Conservation (phyloP, 345 rosid species). For the Cardiospermum halicacabum region DNA sequence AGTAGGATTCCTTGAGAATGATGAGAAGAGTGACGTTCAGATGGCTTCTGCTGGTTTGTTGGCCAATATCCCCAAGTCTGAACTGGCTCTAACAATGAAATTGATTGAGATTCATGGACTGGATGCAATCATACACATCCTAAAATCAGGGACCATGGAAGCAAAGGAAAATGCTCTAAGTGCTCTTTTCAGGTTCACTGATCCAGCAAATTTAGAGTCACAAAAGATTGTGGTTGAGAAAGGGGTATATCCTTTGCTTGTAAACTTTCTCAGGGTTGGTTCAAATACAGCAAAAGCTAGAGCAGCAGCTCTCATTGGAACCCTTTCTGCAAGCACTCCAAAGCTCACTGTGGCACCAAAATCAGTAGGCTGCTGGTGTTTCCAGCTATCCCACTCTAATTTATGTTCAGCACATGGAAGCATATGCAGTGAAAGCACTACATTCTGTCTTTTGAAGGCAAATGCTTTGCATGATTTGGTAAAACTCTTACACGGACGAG, state of each 20-base stretch:
- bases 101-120: conserved; percentile 48
- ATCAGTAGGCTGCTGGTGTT: conserved; percentile 37
- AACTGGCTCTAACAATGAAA: conserved; percentile 37
- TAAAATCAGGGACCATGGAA: conserved; percentile 43
- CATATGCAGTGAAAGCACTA: conserved; percentile 38
- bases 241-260: conserved; percentile 52
- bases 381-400: conserved; percentile 26
- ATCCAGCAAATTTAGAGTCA: conserved; percentile 40
- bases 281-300: conserved; percentile 50
- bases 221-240: conserved; percentile 43
- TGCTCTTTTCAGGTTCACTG: conserved; percentile 61
- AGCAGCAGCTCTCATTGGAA: conserved; percentile 61
- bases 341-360: conserved; percentile 28
- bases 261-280: conserved; percentile 37
- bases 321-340: conserved; percentile 49
- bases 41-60: conserved; percentile 66
- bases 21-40: conserved; percentile 43
- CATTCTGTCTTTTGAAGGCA: conserved; percentile 53
- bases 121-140: conserved; percentile 35
- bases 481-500: conserved; percentile 29
- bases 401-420: conserved; percentile 51
- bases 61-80: conserved; percentile 66
- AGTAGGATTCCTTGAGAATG: conserved; percentile 60
- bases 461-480: conserved; percentile 45
- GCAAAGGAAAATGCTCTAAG: conserved; percentile 65